Evolutionary conservation across 179 eudicot species (phyloP), one percentile per base, ranked within the genome.

Genomic region (Beta corolliflora): DNA sequence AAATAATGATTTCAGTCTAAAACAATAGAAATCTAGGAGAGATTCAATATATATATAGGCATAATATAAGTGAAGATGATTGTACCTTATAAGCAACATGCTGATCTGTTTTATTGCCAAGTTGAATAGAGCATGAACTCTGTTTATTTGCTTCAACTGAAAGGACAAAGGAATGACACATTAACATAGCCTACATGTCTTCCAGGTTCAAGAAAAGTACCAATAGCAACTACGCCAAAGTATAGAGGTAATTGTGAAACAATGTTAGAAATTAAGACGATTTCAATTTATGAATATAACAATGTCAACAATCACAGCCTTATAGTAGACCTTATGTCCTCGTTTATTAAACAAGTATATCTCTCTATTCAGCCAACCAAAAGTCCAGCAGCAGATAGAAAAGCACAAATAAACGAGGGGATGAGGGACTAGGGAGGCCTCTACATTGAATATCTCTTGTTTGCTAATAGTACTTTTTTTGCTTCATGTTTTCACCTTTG

Each of bases 81-180:
- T 59, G 54, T 58, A 93, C 97, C 97, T 93, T 93, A 85, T 89
- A 93, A 83, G 92, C 93, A 69, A 93, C 89, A 87, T 82, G 80
- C 65, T 90, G 90, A 80, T 90, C 89, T 15, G 90, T 81, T 73
- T 78, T 76, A 86, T 93, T 93, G 86, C 75, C 78, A 64, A 93
- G 93, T 79, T 88, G 91, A 79, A 93, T 85, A 10, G 90, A 81
- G 85, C 93, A 91, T 15, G 92, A 88, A 80, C 94, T 91, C 66
- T 90, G 97, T 84, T 91, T 93, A 89, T 88, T 91, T 75, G 83
- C 82, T 91, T 93, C 97, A 88, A 89, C 97, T 93, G 80, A 29
- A 80, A 31, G 70, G 73, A 16, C 72, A 61, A 54, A 73, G 56
- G 68, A 63, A 84, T 14, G 19, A 48, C 21, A 59, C 46, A 41